phyloP scores from a whole-genome alignment of 805 yeast species.

The Starmerella scarabaei region DNA sequence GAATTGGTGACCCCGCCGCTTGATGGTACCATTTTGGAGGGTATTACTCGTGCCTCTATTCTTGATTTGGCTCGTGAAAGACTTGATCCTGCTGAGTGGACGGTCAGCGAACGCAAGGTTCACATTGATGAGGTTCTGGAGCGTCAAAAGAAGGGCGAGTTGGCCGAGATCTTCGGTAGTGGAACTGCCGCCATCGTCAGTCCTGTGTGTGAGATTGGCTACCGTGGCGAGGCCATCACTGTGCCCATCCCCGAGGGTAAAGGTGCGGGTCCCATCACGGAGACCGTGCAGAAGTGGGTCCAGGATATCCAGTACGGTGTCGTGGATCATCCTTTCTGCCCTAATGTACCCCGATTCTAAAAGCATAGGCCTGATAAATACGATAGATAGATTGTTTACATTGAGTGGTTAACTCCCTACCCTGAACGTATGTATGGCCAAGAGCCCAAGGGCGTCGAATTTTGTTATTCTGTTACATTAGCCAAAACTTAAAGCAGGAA shows the following conservation, averaged over 20 bases:
- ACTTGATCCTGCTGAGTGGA: conserved; percentile 68
- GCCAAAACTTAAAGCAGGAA: too few relatives aligned
- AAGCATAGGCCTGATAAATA: too few relatives aligned
- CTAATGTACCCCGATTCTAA: conserved; percentile 9
- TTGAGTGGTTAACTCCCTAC: neutral
- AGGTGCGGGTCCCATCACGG: conserved; percentile 51
- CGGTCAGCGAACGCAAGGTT: conserved; percentile 66
- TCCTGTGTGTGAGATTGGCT: conserved; percentile 81
- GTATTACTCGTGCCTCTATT: conserved; percentile 89
- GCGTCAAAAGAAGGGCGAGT: conserved; percentile 63
- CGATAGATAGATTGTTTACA: neutral
- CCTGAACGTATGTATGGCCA: neutral
- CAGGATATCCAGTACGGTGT: conserved; percentile 82
- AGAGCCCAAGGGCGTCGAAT: neutral
- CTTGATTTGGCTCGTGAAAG: conserved; percentile 63
- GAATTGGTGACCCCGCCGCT: conserved; percentile 93
- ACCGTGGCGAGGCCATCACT: conserved; percentile 53
- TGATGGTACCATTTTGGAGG: conserved; percentile 93
- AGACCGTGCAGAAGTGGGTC: conserved; percentile 71
- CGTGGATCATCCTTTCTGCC: conserved; percentile 40
- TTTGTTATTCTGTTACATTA: too few relatives aligned
- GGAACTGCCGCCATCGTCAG: conserved; percentile 97
- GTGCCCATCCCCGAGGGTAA: conserved; percentile 76
- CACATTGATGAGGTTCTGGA: conserved; percentile 71
- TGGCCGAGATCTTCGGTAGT: conserved; percentile 89